Evolutionary conservation across 352 stramenopile genomes (phyloP).

Genomic region (Globisporangium ultimum): DNA sequence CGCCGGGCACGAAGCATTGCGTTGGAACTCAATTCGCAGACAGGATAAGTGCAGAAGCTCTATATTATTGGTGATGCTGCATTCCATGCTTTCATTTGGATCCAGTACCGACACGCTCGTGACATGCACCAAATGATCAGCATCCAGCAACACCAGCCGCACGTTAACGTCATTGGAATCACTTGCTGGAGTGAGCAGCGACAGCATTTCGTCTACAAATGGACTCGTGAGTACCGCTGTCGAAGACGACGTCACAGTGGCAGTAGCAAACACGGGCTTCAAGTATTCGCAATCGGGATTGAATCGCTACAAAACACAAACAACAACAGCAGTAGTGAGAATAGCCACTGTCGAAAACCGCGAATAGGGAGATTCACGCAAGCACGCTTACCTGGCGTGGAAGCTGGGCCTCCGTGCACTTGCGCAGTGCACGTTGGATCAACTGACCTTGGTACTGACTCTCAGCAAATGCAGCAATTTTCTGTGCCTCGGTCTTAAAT

Average conservation of each 20-base stretch:
- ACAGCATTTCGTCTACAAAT: conserved; percentile 14
- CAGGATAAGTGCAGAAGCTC: background rate
- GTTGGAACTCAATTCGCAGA: conserved; percentile 28
- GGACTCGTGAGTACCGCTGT: conserved; percentile 28
- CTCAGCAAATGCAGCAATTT: conserved; percentile 8
- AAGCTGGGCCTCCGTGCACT: too few species aligned
- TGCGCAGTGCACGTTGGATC: background rate
- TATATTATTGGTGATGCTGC: conserved; percentile 1
- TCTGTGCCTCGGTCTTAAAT: conserved; percentile 11
- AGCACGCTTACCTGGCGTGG: background rate
- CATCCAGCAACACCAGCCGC: conserved; percentile 32
- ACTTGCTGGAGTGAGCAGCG: conserved; percentile 8
- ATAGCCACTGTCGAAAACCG: too few species aligned
- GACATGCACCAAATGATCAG: conserved; percentile 40
- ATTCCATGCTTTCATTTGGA: background rate
- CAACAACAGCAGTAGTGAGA: background rate
- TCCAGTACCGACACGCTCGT: conserved; percentile 5
- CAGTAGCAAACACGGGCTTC: conserved; percentile 39
- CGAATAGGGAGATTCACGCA: too few species aligned
- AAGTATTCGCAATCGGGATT: conserved; percentile 44
- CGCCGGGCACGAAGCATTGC: conserved; percentile 32
- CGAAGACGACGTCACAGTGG: conserved; percentile 23
- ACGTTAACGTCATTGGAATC: conserved; percentile 2
- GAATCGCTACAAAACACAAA: conserved; percentile 30
- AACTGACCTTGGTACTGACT: background rate